Base-by-base conservation (phyloP, 805 yeast species). In the Starmerella vitae region DNA sequence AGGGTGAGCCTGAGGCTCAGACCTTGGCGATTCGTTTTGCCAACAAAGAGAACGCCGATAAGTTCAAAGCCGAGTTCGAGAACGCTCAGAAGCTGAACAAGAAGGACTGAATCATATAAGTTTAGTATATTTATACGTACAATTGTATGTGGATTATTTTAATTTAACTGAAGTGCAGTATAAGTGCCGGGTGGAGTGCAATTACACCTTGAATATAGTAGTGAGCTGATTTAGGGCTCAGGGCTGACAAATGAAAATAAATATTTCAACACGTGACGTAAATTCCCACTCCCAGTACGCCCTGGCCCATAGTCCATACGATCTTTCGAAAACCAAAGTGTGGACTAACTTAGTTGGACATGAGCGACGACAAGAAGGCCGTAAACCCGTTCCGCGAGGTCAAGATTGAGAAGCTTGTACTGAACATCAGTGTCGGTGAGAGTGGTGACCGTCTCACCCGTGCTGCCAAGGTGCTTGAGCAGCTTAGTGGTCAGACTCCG, bases 381-480 rank as follows among this genome's bases (percentile, higher is more conserved):
- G 47, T 29, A 7, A 91, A 91, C 75, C 76, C 82, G 72, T 88
- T 91, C 97, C 91, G 94, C 74, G 97, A 91, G 62, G 76, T 91
- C 72, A 86, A 80, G 76, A 88, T 91, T 75, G 97, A 91, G 75
- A 91, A 91, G 75, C 80, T 91, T 71, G 96, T 91, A 71, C 82
- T 91, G 71, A 91, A 91, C 91, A 91, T 91, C 74, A 86, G 94
- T 72, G 98, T 91, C 70, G 98, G 98, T 76, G 98, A 91, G 75
- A 86, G 96, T 71, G 98, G 98, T 78, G 98, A 91, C 72, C 82
- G 97, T 80, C 84, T 91, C 70, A 91, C 98, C 76, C 88, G 98
- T 82, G 98, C 98, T 61, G 91, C 98, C 66, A 91, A 91, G 78
- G 98, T 91, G 63, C 78, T 91, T 66, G 98, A 91, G 76, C 98